phyloP scores from a whole-genome alignment of 1,284 basidiomycete genomes.

The Ganoderma lingzhi region DNA sequence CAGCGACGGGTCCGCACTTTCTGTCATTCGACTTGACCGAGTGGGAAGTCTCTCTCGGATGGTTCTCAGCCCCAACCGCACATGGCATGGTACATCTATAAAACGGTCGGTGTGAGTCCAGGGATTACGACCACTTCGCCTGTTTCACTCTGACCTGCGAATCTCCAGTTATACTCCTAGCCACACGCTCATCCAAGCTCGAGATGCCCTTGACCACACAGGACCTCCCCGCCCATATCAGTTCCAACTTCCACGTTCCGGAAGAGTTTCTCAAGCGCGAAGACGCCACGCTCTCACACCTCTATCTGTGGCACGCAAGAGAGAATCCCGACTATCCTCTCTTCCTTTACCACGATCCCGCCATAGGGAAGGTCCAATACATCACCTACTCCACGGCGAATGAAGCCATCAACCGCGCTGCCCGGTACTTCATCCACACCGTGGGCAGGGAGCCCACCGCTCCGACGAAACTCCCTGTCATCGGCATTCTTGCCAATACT shows the following conservation, averaged over 20 bases:
- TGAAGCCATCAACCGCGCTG: slow-evolving; percentile 28
- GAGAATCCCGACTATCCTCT: slow-evolving; percentile 30
- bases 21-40: neutral
- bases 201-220: slow-evolving; percentile 24
- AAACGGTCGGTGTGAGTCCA: neutral
- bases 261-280: slow-evolving; percentile 11
- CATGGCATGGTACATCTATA: neutral
- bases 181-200: neutral
- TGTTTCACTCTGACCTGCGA: neutral
- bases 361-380: slow-evolving; percentile 8
- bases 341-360: slow-evolving; percentile 29
- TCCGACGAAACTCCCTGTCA: slow-evolving; percentile 20
- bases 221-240: slow-evolving; percentile 25
- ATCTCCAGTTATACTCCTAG: neutral
- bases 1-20: slow-evolving; percentile 1
- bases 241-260: slow-evolving; percentile 23
- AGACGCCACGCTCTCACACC: slow-evolving; percentile 12
- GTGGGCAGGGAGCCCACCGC: slow-evolving; percentile 9
- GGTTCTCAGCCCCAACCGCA: neutral
- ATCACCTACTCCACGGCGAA: slow-evolving; percentile 26
- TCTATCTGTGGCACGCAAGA: slow-evolving; percentile 28
- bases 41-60: neutral
- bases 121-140: neutral
- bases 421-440: slow-evolving; percentile 22
- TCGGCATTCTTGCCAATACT: slow-evolving; percentile 29